Conservation (phyloP, 108 stramenopile species). For the Skeletonema tropicum region DNA sequence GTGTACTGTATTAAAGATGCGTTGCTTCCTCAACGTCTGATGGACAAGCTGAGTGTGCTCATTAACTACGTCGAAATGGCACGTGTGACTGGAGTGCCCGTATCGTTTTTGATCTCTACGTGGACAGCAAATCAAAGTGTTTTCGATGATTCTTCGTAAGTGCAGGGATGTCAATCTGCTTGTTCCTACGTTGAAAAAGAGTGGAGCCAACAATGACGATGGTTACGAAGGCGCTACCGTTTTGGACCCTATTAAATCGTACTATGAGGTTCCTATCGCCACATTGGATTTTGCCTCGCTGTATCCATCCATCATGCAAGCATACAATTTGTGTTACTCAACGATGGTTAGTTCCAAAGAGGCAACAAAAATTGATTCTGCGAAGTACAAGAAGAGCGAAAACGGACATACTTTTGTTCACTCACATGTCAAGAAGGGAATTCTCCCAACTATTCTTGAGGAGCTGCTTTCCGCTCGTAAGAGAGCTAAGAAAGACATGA, state of each 20-base stretch:
- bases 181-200: conserved; percentile 92
- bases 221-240: conserved; percentile 99
- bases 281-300: conserved; percentile 99
- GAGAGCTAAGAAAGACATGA: conserved; percentile 99
- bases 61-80: conserved; percentile 99
- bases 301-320: conserved; percentile 99
- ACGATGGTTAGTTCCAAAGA: conserved; percentile 89
- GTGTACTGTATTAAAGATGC: conserved; percentile 99
- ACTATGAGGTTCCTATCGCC: conserved; percentile 97
- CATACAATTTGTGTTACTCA: conserved; percentile 99
- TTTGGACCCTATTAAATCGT: conserved; percentile 97
- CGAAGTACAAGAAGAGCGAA: conserved; percentile 87
- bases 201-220: conserved; percentile 72
- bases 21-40: conserved; percentile 91
- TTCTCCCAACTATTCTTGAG: conserved; percentile 96
- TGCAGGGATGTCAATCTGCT: conserved; percentile 88
- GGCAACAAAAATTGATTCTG: conserved; percentile 64
- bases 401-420: conserved; percentile 94
- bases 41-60: conserved; percentile 97
- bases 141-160: conserved; percentile 97
- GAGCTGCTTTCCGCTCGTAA: conserved; percentile 91
- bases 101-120: conserved; percentile 94
- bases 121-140: conserved; percentile 99
- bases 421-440: conserved; percentile 91
- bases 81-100: conserved; percentile 98